Conservation (phyloP, 2,329 filamentous ascomycete genomes). For the Lecanicillium sp. region DNA sequence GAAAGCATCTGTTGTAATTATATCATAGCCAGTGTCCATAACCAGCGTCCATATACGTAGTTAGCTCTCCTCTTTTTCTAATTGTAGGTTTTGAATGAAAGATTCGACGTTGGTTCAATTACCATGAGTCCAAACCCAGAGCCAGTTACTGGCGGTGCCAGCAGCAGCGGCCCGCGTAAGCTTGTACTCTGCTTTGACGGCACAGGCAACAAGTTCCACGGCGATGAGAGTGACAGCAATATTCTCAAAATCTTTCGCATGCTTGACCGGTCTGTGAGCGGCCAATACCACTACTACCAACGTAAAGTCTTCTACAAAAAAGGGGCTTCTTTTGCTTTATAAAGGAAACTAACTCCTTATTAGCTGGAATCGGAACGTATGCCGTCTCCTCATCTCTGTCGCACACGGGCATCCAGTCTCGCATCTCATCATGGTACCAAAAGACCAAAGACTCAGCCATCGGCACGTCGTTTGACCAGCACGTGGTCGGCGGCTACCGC, state of each 20-base stretch:
- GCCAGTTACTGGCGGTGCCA: too few species aligned
- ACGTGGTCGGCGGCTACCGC: slow-evolving; percentile 76
- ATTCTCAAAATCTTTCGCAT: slow-evolving; percentile 65
- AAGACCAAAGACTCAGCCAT: slow-evolving; percentile 74
- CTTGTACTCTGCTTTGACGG: slow-evolving; percentile 56
- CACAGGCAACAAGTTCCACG: slow-evolving; percentile 55
- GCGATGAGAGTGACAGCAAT: slow-evolving; percentile 55
- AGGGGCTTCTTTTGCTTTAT: too few species aligned
- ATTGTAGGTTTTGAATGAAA: too few species aligned
- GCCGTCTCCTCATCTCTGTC: slow-evolving; percentile 52
- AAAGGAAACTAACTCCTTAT: slow-evolving; percentile 4
- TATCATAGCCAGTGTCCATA: too few species aligned
- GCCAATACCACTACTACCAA: slow-evolving; percentile 58
- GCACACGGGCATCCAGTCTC: slow-evolving; percentile 46
- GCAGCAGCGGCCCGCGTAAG: slow-evolving; percentile 25
- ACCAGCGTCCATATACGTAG: too few species aligned
- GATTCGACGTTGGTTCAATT: too few species aligned
- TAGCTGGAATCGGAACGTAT: slow-evolving; percentile 66
- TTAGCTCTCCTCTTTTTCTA: too few species aligned
- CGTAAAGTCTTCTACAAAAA: slow-evolving; percentile 32
- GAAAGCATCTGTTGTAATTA: too few species aligned
- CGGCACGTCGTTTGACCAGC: slow-evolving; percentile 71
- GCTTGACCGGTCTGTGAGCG: slow-evolving; percentile 52
- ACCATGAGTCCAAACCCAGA: too few species aligned
- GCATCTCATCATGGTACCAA: slow-evolving; percentile 56